Evolutionary conservation across 352 stramenopile species (phyloP), one percentile per base, ranked within the genome.

Genomic region (Phytophthora cajani): DNA sequence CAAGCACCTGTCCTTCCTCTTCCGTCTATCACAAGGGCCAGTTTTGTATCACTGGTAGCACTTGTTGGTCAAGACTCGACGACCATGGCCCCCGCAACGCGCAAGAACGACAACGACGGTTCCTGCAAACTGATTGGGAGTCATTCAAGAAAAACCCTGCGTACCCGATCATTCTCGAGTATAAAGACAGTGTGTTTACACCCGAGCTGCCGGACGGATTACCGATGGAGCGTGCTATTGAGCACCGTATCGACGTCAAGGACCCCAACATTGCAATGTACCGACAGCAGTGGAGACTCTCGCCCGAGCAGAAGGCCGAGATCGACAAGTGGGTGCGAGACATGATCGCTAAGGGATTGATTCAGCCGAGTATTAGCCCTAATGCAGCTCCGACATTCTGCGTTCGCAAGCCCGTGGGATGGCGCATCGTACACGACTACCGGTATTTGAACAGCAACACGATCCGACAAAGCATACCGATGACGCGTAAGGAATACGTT

Each of bases 1-100:
- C 25, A 27, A 27, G 25, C 25, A 27, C 25, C 25, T 27, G 25
- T 27, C 25, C 25, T 3, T 27, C 25, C 25, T 27, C 25, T 3
- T 27, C 25, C 25, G 25, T 3, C 25, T 27, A 27, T 3, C 25
- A 3, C 25, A 27, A 38, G 32, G 32, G 32, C 32, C 32, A 30
- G 25, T 19, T 12, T 19, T 47, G 40, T 19, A 47, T 47, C 32
- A 68, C 52, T 68, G 52, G 51, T 68, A 68, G 61, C 61, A 68
- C 61, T 62, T 68, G 61, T 68, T 68, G 42, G 61, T 68, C 61
- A 1, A 60, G 9, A 50, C 27, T 27, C 38, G 16, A 68, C 61
- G 40, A 56, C 40, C 52, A 68, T 61, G 52, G 5, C 52, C 61
- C 36, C 59, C 4, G 2, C n/a, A 23, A 66, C 59, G 14, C 59